These are phyloP conservation scores for Trichothecium sympodiale DNA, from an alignment of 2,329 filamentous ascomycete genomes.

Conservation along the genomic window DNA sequence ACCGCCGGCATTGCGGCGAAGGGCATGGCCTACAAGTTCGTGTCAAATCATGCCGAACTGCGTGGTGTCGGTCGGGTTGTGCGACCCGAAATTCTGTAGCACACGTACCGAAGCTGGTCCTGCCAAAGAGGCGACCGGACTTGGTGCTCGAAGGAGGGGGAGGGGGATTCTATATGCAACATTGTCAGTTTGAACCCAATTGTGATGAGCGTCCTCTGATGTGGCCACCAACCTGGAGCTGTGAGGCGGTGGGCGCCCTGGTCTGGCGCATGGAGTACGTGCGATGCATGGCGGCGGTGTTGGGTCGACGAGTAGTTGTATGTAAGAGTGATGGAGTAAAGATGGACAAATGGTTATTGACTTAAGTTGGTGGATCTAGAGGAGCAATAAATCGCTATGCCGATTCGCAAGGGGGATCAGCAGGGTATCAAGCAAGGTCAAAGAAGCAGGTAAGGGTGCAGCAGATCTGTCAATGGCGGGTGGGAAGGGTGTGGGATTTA, in stretches of 20 bases:
- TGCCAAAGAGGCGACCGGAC: conserved; percentile 78
- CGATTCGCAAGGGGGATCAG: too few species aligned
- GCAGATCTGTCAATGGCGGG: too few species aligned
- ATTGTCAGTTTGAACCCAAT: conserved; percentile 4
- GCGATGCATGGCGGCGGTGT: conserved; percentile 66
- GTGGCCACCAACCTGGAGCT: conserved; percentile 39
- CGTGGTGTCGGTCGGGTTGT: background rate
- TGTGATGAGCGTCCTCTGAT: background rate
- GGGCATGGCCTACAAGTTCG: conserved; percentile 42
- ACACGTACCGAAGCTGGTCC: conserved; percentile 71
- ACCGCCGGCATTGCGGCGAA: conserved; percentile 64
- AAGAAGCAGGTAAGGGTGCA: too few species aligned
- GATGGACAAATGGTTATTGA: too few species aligned
- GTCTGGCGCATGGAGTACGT: conserved; percentile 98
- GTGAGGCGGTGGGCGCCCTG: conserved; percentile 87
- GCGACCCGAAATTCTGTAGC: background rate
- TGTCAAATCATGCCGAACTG: conserved; percentile 1
- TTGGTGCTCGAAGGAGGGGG: conserved; percentile 89
- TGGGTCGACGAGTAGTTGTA: background rate
- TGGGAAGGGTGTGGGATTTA: too few species aligned
- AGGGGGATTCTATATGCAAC: conserved; percentile 63
- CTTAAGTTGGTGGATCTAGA: too few species aligned
- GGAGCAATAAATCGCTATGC: too few species aligned
- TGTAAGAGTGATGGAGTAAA: too few species aligned
- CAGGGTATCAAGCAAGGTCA: too few species aligned